Base-by-base conservation (phyloP, 805 yeast species). In the Kodamaea restingae region DNA sequence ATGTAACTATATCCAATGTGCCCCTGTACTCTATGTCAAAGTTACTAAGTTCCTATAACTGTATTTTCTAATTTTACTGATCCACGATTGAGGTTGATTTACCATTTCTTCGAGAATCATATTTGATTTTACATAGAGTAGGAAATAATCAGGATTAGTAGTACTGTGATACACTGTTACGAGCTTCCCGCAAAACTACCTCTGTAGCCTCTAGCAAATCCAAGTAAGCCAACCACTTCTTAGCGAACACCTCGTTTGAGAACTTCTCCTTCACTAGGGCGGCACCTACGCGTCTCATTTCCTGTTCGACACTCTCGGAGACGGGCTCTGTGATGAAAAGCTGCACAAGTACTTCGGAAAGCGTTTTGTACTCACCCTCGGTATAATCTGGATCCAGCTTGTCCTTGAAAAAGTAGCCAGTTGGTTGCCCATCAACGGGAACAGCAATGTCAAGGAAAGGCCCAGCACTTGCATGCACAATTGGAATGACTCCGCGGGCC, bases 401-500 rank as follows among this genome's bases (percentile, higher is more conserved):
- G 47, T 82, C 78, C 45, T 73, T 78, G 67, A 91, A 93, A 58
- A 88, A 84, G 52, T 84, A 83, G 0, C 98, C 98, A 0, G 87
- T 72, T 41, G 76, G 75, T 46, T 43, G 29, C 32, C 37, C 30
- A 14, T 35, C 25, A 7, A 41, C 46, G 4, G 39, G 26, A 3
- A 55, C 48, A n/a, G 86, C 93, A 43, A 93, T 93, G 60, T 93
- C 99, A 40, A 81, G 65, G 30, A 76, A 70, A 7, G 99, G 99
- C 1, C 99, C 99, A 0, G 96, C 98, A 38, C 95, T 84, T 3
- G 95, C 95, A 61, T 95, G 98, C 3, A 80, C 93, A 2, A 93
- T 65, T 1, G 98, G 97, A 12, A 93, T 77, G 18, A 84, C 72
- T 0, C 97, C 98, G 39, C 84, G 75, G 2, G 91, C 81, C 65